phyloP scores from a whole-genome alignment of 2,329 filamentous ascomycete genomes.

The Teratosphaeria zuluensis region DNA sequence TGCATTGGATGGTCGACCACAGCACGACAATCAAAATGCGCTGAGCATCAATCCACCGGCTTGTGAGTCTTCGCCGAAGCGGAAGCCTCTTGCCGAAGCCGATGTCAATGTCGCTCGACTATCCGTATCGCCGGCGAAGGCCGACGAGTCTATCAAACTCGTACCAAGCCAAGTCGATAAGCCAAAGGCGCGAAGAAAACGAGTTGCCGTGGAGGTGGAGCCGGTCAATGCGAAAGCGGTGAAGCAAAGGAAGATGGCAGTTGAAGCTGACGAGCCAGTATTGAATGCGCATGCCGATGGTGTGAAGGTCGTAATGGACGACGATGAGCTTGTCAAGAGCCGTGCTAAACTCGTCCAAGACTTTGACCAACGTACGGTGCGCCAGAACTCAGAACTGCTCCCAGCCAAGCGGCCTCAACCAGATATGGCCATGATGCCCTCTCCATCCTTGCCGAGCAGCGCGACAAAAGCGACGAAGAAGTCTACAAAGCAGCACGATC shows the following conservation, averaged over 20 bases:
- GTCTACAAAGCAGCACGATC: background rate
- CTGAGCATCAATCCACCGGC: background rate
- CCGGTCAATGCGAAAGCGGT: background rate
- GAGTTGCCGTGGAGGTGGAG: background rate
- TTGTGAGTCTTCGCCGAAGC: background rate
- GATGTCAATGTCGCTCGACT: constrained; percentile 1
- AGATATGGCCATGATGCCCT: background rate
- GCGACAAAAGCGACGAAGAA: background rate
- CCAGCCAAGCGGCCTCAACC: background rate
- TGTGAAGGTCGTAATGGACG: too few species aligned
- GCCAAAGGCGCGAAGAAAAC: background rate
- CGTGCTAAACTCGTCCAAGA: background rate
- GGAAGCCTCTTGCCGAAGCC: constrained; percentile 1
- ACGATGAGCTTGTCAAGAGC: background rate
- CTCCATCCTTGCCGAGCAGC: background rate
- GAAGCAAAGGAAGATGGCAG: background rate
- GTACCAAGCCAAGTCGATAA: background rate
- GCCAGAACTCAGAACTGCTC: background rate
- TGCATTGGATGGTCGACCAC: background rate
- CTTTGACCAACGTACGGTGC: background rate
- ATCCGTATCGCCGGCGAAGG: constrained; percentile 5
- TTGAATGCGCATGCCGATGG: background rate
- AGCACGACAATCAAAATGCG: background rate
- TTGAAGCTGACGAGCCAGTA: background rate
- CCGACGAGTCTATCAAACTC: background rate